These are phyloP conservation scores for Westerdykella aurantiaca DNA, from an alignment of 2,329 filamentous ascomycete species.

Conservation along the genomic window DNA sequence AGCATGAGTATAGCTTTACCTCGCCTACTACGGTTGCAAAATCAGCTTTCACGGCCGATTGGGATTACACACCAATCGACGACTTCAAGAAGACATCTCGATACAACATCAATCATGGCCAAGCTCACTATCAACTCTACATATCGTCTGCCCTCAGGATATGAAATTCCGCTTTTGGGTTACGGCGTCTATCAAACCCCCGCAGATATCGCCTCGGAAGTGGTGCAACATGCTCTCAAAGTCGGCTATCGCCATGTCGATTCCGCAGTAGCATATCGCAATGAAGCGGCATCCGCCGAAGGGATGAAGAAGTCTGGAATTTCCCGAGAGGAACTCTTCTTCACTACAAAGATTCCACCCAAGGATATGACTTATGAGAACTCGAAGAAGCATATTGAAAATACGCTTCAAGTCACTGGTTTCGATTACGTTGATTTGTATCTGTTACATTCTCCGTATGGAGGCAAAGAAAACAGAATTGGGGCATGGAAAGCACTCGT, in stretches of 20 bases:
- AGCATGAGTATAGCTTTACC: too few relatives aligned
- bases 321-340: conserved; percentile 55
- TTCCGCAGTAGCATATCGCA: conserved; percentile 60
- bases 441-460: conserved; percentile 51
- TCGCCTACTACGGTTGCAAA: too few relatives aligned
- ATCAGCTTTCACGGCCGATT: too few relatives aligned
- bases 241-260: conserved; percentile 60
- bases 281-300: conserved; percentile 61
- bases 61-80: too few relatives aligned
- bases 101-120: conserved; percentile 33
- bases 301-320: conserved; percentile 56
- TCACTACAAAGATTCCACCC: conserved; percentile 65
- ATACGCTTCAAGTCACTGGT: conserved; percentile 48
- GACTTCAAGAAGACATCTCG: background rate
- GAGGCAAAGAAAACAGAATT: conserved; percentile 44
- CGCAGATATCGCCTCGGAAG: conserved; percentile 51
- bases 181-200: conserved; percentile 51
- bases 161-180: conserved; percentile 56
- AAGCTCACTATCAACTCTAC: conserved; percentile 43
- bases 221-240: conserved; percentile 54
- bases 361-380: conserved; percentile 56
- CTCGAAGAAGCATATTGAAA: conserved; percentile 54
- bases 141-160: conserved; percentile 53
- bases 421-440: conserved; percentile 64
- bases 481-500: conserved; percentile 52